Percentiles rank a stretch among this genome's conserved stretches.
Evolutionary conservation across 176 grass and related monocot genomes (phyloP).

Genomic region (Pontederia crassipes): DNA sequence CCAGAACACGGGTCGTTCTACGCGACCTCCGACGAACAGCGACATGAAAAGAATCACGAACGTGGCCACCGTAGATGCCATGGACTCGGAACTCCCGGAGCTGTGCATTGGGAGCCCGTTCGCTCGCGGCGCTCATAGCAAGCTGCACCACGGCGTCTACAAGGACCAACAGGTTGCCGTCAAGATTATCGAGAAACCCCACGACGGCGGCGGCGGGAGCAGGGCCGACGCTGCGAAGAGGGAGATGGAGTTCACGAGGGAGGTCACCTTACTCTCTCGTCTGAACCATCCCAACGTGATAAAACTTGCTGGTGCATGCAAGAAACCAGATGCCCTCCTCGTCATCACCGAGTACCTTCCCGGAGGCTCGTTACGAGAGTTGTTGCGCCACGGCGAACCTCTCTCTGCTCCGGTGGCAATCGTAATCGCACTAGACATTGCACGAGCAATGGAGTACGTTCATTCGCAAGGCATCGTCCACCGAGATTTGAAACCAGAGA

Average conservation of each 20-base stretch:
- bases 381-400: slow-evolving; percentile 48
- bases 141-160: slow-evolving; percentile 79
- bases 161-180: slow-evolving; percentile 67
- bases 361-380: slow-evolving; percentile 65
- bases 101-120: slow-evolving; percentile 67
- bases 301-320: slow-evolving; percentile 78
- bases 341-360: slow-evolving; percentile 84
- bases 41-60: slow-evolving; percentile 24
- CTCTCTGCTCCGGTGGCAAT: slow-evolving; percentile 53
- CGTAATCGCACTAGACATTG: slow-evolving; percentile 55
- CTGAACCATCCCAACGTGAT: slow-evolving; percentile 81
- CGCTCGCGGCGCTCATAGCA: slow-evolving; percentile 71
- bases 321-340: slow-evolving; percentile 61
- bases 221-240: slow-evolving; percentile 47
- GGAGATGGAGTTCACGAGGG: slow-evolving; percentile 77
- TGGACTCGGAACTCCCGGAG: slow-evolving; percentile 53
- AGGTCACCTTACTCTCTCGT: slow-evolving; percentile 68
- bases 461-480: slow-evolving; percentile 87
- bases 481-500: slow-evolving; percentile 91
- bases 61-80: slow-evolving; percentile 44
- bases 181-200: slow-evolving; percentile 75
- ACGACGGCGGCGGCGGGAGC: slow-evolving; percentile 46
- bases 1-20: not conserved
- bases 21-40: slow-evolving; percentile 1
- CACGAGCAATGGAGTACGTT: slow-evolving; percentile 74